Evolutionary conservation across 2,329 filamentous ascomycete species (phyloP), one percentile per base, ranked within the genome.

Genomic region (Alternaria arborescens): DNA sequence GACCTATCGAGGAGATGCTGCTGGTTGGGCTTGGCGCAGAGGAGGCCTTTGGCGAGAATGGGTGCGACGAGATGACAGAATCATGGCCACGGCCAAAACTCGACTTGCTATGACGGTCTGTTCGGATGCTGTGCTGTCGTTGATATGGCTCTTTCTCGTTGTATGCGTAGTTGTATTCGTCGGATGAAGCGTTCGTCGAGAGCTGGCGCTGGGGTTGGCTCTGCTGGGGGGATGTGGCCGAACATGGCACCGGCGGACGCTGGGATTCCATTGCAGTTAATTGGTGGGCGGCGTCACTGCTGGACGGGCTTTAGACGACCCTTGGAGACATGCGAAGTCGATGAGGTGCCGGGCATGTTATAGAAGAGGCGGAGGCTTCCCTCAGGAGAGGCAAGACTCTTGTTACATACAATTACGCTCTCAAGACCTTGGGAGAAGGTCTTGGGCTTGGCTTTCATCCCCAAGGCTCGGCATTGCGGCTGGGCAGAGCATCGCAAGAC

Each of bases 1-100:
- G 65, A 20, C 52, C 61, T 26, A 59, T 64, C 42, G 70, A 74
- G 32, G 71, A 71, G 66, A 74, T 68, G 71, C 74, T 74, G 70
- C 72, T 74, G 69, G 60, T 56, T 44, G 72, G 73, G 68, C 76
- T 78, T 67, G 76, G 73, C 67, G 74, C 69, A 32, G 69, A 71
- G 14, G 71, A 73, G 26, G 64, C 55, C 59, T 75, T 75, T 42
- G 75, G 76, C 51, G 74, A 77, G 54, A 77, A 75, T 20, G 75
- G 75, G 48, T 76, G 70, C 41, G 77, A 78, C 41, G 77, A 78
- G 61, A 79, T 76, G 67, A 79, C 75, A 24, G 76, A 78, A 63
- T 79, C 77, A 62, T 76, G 77, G 11, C 64, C 65, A 43, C 62
- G 71, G 61, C 64, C 65, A 41, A 60, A 60, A 61, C 67, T 70